These are phyloP conservation scores for Leishmania martiniquensis DNA, from an alignment of 208 protist species.

Conservation along the genomic window DNA sequence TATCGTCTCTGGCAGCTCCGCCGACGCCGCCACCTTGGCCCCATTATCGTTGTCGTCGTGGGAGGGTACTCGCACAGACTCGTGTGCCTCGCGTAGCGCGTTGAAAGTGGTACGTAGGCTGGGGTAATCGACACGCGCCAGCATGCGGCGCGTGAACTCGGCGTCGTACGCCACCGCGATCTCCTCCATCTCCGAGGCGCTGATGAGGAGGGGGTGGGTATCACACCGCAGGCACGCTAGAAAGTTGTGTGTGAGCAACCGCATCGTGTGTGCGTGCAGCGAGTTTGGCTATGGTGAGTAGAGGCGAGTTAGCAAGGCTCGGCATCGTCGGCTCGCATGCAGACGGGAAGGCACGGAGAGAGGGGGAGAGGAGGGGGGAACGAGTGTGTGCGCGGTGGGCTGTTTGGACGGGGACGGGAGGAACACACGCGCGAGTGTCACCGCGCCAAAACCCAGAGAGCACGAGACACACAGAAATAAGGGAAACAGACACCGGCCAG, in stretches of 20 bases:
- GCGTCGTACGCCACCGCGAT: constrained; percentile 72
- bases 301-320: neutral
- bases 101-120: constrained; percentile 65
- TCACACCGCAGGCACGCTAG: constrained; percentile 86
- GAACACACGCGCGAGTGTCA: neutral
- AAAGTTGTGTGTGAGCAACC: constrained; percentile 90
- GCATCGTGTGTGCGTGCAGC: constrained; percentile 53
- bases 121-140: constrained; percentile 81
- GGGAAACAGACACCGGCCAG: too few species aligned
- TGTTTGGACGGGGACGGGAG: neutral
- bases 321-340: neutral
- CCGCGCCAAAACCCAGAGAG: neutral
- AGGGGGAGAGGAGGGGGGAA: neutral
- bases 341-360: neutral
- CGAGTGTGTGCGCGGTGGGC: neutral
- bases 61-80: constrained; percentile 15
- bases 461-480: too few species aligned
- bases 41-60: constrained; percentile 1
- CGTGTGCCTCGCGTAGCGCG: constrained; percentile 40
- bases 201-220: constrained; percentile 65
- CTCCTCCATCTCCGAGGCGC: constrained; percentile 46
- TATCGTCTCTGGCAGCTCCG: constrained; percentile 49
- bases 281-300: too few species aligned
- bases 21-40: neutral
- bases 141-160: constrained; percentile 84